Base-by-base conservation (phyloP, 1,284 basidiomycete genomes). In the Volvariella volvacea region DNA sequence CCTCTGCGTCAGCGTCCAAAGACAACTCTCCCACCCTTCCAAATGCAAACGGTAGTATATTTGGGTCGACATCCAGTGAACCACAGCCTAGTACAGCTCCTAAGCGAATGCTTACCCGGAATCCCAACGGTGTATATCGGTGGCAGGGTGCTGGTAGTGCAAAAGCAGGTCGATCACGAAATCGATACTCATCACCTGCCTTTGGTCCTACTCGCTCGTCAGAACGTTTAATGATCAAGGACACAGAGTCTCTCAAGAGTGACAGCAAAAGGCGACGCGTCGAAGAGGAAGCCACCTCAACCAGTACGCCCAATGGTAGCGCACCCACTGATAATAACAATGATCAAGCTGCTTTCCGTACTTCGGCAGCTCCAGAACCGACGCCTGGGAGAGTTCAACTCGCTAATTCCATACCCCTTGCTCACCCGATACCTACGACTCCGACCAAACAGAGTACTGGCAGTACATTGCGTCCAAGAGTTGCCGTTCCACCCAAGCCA, bases 101-200 rank as follows among this genome's bases (percentile, higher is more conserved):
- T 4, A 66, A 68, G 17, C 79, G 73, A 55, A 77, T 70, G 9
- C 62, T 87, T 7, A 55, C 70, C n/a, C 74, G 67, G 58, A 88
- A 87, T 55, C 84, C 83, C 0, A 87, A 87, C 57, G 83, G 83
- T 14, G 55, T 64, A 21, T 83, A 82, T 58, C 69, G 71, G 44
- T 84, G 79, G 79, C 72, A 78, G 51, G 85, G 84, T 22, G 79
- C 66, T 32, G 83, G 83, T 31, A 83, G 81, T 52, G 74, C 84
- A 7, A 78, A 74, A 48, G 64, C 72, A 6, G 22, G 52, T 7
- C 65, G 64, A 12, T 57, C 65, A 15, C 72, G 73, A 45, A 84
- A 82, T 58, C 77, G 82, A 33, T 83, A 78, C 55, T 71, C 75
- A 43, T 83, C 81, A 9, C 79, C 84, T 41, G 76, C 78, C 4